Base-by-base conservation (phyloP, 2,329 filamentous ascomycete species). In the Parafenestella ontariensis region DNA sequence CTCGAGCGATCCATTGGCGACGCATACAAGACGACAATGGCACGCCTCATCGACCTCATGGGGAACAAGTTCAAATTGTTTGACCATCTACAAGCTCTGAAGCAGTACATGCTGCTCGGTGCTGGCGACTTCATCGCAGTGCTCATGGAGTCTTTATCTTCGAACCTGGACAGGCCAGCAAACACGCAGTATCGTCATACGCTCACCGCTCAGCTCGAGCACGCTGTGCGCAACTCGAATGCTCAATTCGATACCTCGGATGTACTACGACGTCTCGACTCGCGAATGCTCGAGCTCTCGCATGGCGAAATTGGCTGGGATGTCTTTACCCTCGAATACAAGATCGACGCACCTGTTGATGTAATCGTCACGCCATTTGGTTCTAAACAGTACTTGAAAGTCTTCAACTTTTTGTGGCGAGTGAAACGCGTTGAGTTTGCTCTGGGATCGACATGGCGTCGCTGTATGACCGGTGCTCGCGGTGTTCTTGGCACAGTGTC, bases 281-380 rank as follows among this genome's bases (percentile, higher is more conserved):
- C 95, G n/a, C 90, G 96, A 58, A 98, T 99, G 94, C 84, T 99
- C 36, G 94, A 98, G 77, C 84, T 98, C 5, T 96, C 90, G 8
- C 93, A 97, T 67, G 95, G 95, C 46, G 95, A 99, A 68, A 98
- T 97, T 48, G 95, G 95, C 45, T 99, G 95, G 95, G 95, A 99
- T 72, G 96, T 96, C 72, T 99, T 99, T 77, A 99, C 95, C 0
- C 86, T 99, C 8, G 96, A 99, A 74, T 99, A 99, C 79, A 97
- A 98, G 75, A 95, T 99, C 64, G 93, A 96, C 73, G 90, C 94
- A 1, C 95, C 95, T 0, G 91, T 97, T 21, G 95, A 99, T 72
- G 95, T 99, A 24, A 93, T 99, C 43, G 92, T 99, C 34, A 98
- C 94, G 0, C 92, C 96, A 37, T 97, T 93, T 86, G 93, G 92